Evolutionary conservation across 73 alveolate species (phyloP).

Genomic region (Chromera velia): DNA sequence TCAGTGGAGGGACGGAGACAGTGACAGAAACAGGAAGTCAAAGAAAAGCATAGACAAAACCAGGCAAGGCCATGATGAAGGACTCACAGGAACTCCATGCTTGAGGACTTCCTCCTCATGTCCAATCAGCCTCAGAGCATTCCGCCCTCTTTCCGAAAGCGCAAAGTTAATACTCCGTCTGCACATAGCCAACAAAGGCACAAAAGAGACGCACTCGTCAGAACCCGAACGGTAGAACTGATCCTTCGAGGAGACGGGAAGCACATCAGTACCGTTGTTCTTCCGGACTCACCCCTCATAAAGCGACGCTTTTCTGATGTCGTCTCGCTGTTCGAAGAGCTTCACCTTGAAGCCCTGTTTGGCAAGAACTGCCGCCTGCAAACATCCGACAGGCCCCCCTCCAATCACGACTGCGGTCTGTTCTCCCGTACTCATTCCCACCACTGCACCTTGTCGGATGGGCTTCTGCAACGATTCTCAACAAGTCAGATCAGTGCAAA

Average conservation of each 20-base stretch:
- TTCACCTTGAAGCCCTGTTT: neutral
- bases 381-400: neutral
- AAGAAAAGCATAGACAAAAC: neutral
- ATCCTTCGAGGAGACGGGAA: neutral
- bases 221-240: neutral
- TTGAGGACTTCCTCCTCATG: neutral
- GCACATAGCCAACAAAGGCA: no score
- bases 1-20: neutral
- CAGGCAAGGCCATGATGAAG: neutral
- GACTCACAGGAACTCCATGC: neutral
- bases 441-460: no score
- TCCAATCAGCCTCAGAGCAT: neutral
- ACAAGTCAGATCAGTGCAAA: no score
- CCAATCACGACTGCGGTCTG: neutral
- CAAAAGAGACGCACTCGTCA: neutral
- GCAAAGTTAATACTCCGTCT: neutral
- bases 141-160: neutral
- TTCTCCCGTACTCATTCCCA: neutral
- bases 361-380: neutral
- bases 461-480: no score
- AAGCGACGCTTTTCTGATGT: neutral
- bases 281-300: neutral
- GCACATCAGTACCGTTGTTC: neutral
- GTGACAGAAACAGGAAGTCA: neutral
- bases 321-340: neutral